Evolutionary conservation across 306 rosid species (phyloP).

Genomic region (Morella rubra): DNA sequence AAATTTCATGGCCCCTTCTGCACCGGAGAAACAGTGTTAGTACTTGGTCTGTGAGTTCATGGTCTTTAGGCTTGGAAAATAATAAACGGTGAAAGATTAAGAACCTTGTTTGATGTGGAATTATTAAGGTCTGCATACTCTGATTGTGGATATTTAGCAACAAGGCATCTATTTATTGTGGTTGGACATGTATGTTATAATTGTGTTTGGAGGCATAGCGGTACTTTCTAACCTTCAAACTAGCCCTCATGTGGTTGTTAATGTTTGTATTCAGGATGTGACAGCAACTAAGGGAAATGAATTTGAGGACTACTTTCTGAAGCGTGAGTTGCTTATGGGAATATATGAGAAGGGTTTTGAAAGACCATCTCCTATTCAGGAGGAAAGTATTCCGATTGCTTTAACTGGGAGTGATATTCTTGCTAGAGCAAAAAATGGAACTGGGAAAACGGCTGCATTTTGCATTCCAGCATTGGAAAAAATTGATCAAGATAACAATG

Average conservation of each 20-base stretch:
- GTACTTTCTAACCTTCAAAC: slow-evolving; percentile 14
- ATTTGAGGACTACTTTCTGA: slow-evolving; percentile 97
- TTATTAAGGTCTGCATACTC: neutral
- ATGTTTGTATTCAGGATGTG: slow-evolving; percentile 64
- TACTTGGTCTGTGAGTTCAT: too few relatives aligned
- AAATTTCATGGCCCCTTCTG: neutral
- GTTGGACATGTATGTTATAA: neutral
- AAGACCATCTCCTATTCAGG: slow-evolving; percentile 99
- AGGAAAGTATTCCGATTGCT: slow-evolving; percentile 98
- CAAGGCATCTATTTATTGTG: neutral
- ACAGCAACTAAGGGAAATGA: slow-evolving; percentile 99
- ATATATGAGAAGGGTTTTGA: slow-evolving; percentile 99
- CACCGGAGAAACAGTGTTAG: neutral
- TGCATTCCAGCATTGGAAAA: slow-evolving; percentile 97
- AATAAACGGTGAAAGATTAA: neutral
- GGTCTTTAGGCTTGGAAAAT: neutral
- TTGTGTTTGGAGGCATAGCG: neutral
- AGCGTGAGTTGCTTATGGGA: slow-evolving; percentile 99
- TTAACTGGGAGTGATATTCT: slow-evolving; percentile 99
- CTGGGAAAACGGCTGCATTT: slow-evolving; percentile 99
- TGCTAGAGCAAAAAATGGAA: slow-evolving; percentile 98
- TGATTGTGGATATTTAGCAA: neutral
- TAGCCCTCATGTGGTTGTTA: slow-evolving; percentile 19
- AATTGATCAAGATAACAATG: slow-evolving; percentile 91
- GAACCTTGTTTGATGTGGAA: too few relatives aligned